A percentile compares a stretch with the other conserved stretches of the same genome.
Conservation (phyloP, 306 rosid species). For the Cucurbita maxima region DNA sequence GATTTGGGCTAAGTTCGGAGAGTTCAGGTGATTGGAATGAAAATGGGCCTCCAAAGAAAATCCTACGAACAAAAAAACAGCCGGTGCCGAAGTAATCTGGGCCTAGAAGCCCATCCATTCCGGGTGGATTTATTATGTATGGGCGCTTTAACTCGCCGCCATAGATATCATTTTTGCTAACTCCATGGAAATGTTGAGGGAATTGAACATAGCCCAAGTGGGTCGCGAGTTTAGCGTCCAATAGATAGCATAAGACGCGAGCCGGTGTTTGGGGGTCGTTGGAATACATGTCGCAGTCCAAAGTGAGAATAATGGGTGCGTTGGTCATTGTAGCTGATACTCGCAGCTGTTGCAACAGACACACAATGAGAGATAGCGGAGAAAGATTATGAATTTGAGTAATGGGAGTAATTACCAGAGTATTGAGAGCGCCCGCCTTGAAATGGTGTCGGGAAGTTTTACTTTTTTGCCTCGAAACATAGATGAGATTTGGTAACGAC, state of each 20-base stretch:
- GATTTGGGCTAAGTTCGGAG: neutral
- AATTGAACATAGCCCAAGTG: conserved; percentile 19
- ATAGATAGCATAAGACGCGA: conserved; percentile 17
- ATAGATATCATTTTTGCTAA: conserved; percentile 1
- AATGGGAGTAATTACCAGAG: conserved; percentile 6
- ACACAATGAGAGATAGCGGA: neutral
- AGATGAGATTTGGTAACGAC: conserved; percentile 24
- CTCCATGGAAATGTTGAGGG: conserved; percentile 10
- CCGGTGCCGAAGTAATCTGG: conserved; percentile 16
- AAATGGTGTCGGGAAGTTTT: conserved; percentile 18
- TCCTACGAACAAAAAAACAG: conserved; percentile 18
- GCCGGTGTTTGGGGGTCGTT: conserved; percentile 21
- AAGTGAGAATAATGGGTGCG: conserved; percentile 22
- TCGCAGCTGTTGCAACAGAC: conserved; percentile 12
- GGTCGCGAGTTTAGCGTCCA: neutral
- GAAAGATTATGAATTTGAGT: too few species aligned
- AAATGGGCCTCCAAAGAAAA: conserved; percentile 24
- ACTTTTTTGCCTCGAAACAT: conserved; percentile 27
- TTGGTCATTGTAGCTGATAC: conserved; percentile 31
- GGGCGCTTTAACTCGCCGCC: neutral
- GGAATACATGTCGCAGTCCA: conserved; percentile 26
- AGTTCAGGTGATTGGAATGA: conserved; percentile 1
- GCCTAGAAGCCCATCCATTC: conserved; percentile 21
- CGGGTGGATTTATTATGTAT: neutral
- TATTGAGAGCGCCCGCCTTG: conserved; percentile 41